These are phyloP conservation scores for Vigna trinervia DNA, from an alignment of 306 rosid species.

Conservation along the genomic window DNA sequence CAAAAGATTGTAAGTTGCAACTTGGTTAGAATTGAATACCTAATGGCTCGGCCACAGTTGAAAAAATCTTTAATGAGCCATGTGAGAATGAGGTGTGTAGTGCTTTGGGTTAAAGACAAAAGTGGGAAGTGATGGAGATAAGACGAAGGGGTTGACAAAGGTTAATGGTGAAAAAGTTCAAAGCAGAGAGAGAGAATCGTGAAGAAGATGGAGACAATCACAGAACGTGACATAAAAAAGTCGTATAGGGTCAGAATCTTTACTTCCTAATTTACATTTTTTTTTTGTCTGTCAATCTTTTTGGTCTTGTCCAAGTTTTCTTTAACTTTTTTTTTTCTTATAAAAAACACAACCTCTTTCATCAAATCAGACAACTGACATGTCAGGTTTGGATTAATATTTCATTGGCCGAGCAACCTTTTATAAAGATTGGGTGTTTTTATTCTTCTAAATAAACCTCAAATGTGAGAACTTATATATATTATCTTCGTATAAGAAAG, in stretches of 20 bases:
- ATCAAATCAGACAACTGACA: conserved; percentile 12
- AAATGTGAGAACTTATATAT: too few relatives aligned
- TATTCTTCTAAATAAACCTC: neutral
- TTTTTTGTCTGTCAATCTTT: conserved; percentile 9
- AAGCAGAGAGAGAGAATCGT: neutral
- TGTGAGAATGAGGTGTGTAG: neutral
- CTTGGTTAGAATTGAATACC: neutral
- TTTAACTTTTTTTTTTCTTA: neutral
- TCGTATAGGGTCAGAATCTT: conserved; percentile 28
- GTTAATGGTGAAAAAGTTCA: neutral
- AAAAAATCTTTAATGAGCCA: neutral
- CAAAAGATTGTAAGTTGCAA: neutral
- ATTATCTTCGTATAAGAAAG: too few relatives aligned
- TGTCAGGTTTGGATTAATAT: neutral
- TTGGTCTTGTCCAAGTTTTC: neutral
- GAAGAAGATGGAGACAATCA: neutral
- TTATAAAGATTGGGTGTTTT: neutral
- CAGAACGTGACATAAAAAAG: neutral
- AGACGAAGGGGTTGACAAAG: conserved; percentile 33
- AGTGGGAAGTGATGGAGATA: conserved; percentile 31
- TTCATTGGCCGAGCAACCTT: conserved; percentile 20
- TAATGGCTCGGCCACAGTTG: neutral
- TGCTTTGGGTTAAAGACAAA: neutral
- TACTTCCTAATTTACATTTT: neutral
- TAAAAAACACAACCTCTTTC: conserved; percentile 27